Conservation (phyloP, 1,139 yeast species). For the Entelexis sorbosivorans region DNA sequence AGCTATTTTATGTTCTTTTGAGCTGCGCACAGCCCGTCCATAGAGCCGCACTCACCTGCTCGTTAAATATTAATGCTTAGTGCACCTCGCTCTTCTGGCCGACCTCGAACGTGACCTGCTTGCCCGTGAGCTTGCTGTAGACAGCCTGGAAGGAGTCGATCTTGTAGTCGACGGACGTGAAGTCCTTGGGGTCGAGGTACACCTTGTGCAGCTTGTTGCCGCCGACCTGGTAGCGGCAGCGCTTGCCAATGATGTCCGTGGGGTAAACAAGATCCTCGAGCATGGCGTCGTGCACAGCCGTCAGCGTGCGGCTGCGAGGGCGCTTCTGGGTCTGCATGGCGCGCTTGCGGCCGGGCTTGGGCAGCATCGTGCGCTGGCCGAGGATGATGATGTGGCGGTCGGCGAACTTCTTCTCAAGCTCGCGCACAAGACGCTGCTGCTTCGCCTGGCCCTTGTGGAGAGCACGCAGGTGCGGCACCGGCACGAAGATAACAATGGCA, state of each 20-base stretch:
- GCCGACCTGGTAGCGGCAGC: slow-evolving; percentile 98
- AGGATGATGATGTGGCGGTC: slow-evolving; percentile 99
- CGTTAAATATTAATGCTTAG: slow-evolving; percentile 14
- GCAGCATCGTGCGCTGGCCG: slow-evolving; percentile 99
- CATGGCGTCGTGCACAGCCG: slow-evolving; percentile 97
- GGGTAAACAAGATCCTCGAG: slow-evolving; percentile 99
- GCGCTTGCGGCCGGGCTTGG: slow-evolving; percentile 69
- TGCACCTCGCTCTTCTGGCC: slow-evolving; percentile 24
- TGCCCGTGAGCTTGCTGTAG: slow-evolving; percentile 97
- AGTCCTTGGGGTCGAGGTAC: slow-evolving; percentile 95
- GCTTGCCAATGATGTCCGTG: slow-evolving; percentile 97
- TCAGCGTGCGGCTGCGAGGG: slow-evolving; percentile 99
- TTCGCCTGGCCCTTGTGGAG: slow-evolving; percentile 89
- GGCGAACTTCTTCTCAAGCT: slow-evolving; percentile 99
- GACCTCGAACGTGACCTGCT: slow-evolving; percentile 97
- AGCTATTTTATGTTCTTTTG: slow-evolving; percentile 5
- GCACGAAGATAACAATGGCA: slow-evolving; percentile 96
- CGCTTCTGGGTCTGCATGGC: slow-evolving; percentile 95
- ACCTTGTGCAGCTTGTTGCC: slow-evolving; percentile 98
- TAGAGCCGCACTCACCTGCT: neutral
- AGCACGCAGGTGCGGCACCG: slow-evolving; percentile 84
- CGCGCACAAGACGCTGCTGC: slow-evolving; percentile 71
- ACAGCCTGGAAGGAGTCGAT: slow-evolving; percentile 99
- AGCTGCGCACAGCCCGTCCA: neutral
- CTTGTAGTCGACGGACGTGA: slow-evolving; percentile 95